Evolutionary conservation across 2,329 filamentous ascomycete species (phyloP).

Genomic region (Moelleriella libera): DNA sequence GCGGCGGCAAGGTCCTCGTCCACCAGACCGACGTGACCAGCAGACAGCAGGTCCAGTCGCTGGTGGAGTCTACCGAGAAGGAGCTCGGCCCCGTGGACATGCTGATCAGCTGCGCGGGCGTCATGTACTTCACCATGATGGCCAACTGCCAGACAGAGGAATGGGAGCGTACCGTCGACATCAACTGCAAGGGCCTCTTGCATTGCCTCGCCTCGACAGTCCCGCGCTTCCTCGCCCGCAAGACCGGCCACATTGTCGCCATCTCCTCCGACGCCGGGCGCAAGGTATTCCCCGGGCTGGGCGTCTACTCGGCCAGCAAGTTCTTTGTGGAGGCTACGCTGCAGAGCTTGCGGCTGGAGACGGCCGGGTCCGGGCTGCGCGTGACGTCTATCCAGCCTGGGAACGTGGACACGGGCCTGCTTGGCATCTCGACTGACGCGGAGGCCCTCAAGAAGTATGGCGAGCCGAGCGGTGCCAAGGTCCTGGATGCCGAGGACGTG

Average conservation of each 20-base stretch:
- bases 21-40: constrained; percentile 62
- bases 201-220: constrained; percentile 58
- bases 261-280: constrained; percentile 73
- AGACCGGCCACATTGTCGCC: constrained; percentile 59
- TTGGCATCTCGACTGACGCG: constrained; percentile 60
- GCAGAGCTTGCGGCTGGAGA: constrained; percentile 63
- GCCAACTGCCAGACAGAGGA: constrained; percentile 58
- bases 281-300: constrained; percentile 68
- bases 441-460: constrained; percentile 72
- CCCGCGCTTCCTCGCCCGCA: constrained; percentile 56
- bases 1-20: constrained; percentile 51
- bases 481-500: constrained; percentile 60
- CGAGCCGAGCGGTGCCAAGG: constrained; percentile 59
- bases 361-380: constrained; percentile 55
- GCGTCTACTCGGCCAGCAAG: constrained; percentile 72
- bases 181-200: constrained; percentile 74
- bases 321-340: constrained; percentile 76
- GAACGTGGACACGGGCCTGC: constrained; percentile 59
- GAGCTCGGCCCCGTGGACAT: constrained; percentile 63
- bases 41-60: constrained; percentile 48
- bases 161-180: constrained; percentile 71
- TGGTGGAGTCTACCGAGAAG: constrained; percentile 43
- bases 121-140: constrained; percentile 89
- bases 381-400: constrained; percentile 67
- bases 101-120: constrained; percentile 65